Evolutionary conservation across 768 basidiomycete species (phyloP).

Genomic region (Pulveroboletus sp.): DNA sequence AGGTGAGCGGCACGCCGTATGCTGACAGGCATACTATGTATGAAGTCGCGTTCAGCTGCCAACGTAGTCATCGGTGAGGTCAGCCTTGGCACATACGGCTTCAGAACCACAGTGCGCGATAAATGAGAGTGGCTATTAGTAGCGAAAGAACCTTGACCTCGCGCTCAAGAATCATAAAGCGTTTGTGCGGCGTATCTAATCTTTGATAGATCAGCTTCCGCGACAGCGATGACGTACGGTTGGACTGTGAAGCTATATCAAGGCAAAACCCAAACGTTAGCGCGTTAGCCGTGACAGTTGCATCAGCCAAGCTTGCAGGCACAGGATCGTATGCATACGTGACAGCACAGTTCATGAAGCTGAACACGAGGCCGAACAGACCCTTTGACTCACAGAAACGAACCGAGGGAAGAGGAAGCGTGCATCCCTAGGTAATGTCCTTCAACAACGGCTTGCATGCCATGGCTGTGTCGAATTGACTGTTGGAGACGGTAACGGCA

Average conservation of each 20-base stretch:
- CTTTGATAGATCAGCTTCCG: slow-evolving; percentile 9
- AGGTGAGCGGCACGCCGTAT: slow-evolving; percentile 15
- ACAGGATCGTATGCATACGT: slow-evolving; percentile 14
- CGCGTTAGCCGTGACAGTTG: slow-evolving; percentile 6
- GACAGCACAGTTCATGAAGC: slow-evolving; percentile 12
- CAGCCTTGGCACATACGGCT: too few relatives aligned
- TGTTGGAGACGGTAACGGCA: slow-evolving; percentile 1
- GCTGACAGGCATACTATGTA: slow-evolving; percentile 15
- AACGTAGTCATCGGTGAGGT: not conserved
- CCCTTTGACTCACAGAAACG: slow-evolving; percentile 9
- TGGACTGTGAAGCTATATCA: slow-evolving; percentile 12
- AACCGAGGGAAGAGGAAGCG: not conserved
- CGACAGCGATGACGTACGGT: slow-evolving; percentile 29
- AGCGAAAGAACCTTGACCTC: slow-evolving; percentile 18
- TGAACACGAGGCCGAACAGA: slow-evolving; percentile 22
- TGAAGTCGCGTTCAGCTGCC: slow-evolving; percentile 14
- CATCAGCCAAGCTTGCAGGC: slow-evolving; percentile 10
- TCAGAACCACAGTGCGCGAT: not conserved
- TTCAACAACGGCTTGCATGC: slow-evolving; percentile 2
- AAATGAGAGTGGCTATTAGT: slow-evolving; percentile 10
- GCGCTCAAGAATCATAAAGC: slow-evolving; percentile 14
- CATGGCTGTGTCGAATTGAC: not conserved
- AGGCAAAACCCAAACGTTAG: slow-evolving; percentile 22
- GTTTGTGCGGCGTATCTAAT: slow-evolving; percentile 3
- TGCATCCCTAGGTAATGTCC: slow-evolving; percentile 3